Base-by-base conservation (phyloP, 176 grass and related monocot species). In the Eragrostis curvula region DNA sequence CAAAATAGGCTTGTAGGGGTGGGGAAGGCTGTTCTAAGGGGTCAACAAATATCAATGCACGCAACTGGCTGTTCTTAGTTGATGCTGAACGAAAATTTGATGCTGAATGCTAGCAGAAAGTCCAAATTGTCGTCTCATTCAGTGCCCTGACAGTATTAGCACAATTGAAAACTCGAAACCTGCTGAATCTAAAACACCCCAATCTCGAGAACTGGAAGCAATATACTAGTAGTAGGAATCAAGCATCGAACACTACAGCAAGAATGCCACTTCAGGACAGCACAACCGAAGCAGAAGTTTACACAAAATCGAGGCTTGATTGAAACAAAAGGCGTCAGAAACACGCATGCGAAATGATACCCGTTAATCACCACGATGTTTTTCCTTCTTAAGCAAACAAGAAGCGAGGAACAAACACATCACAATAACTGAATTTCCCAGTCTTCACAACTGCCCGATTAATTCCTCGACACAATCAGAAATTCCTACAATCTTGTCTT, bases 261-360 rank as follows among this genome's bases (percentile, higher is more conserved):
- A 53, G 6, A 71, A 78, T 62, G 70, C 47, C 25, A 12, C 43
- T 44, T 46, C 58, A 64, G 39, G 10, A 58, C 52, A 29, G 66
- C 56, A 79, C 52, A 79, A 11, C 12, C 5, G 32, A 8, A 70
- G n/a, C 66, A 52, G 48, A 46, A 36, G 66, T 29, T 47, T 66
- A 56, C 48, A n/a, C 60, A 55, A 13, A 73, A 28, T 70, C 48
- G 18, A 77, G 58, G 18, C 53, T 46, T 40, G 15, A 77, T 77
- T 18, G 9, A 43, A 49, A 69, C 41, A 58, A 77, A 70, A 39
- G 64, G 51, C 28, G 17, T 5, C 7, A 61, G 12, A 7, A 52
- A 56, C 29, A 55, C 49, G 27, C 15, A 51, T 58, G 9, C 20
- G 36, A 13, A 48, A 40, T 60, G 48, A 27, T 56, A 20, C 20